phyloP scores from a whole-genome alignment of 129 eudicot genomes.

The Helianthus tuberosus region DNA sequence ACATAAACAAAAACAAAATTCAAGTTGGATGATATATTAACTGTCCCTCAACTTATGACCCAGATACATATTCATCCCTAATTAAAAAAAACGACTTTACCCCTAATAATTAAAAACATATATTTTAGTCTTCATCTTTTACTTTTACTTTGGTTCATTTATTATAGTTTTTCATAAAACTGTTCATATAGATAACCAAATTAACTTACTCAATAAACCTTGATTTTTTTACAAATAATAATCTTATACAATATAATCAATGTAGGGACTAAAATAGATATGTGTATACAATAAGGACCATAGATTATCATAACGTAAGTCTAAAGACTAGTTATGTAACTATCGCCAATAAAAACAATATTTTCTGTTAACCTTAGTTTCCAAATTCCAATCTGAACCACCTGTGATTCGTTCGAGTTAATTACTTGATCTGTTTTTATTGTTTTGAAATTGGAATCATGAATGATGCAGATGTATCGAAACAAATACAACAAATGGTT shows the following conservation, averaged over 20 bases:
- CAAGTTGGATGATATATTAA: background rate
- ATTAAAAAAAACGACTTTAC: background rate
- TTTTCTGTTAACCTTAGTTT: slow-evolving; percentile 1
- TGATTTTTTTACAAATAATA: too few relatives aligned
- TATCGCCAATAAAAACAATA: background rate
- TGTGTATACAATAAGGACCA: background rate
- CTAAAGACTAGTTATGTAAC: slow-evolving; percentile 4
- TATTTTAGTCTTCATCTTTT: background rate
- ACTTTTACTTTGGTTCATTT: too few relatives aligned
- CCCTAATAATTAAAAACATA: background rate
- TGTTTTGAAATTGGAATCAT: slow-evolving; percentile 31
- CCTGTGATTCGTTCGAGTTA: slow-evolving; percentile 21
- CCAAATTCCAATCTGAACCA: slow-evolving; percentile 18
- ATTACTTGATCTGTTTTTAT: background rate
- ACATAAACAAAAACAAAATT: background rate
- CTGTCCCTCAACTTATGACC: slow-evolving; percentile 6
- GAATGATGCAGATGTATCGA: slow-evolving; percentile 68
- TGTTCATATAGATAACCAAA: too few relatives aligned
- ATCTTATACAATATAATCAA: background rate
- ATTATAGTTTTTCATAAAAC: too few relatives aligned
- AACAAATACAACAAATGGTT: slow-evolving; percentile 75
- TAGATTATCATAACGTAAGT: background rate
- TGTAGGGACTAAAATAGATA: background rate
- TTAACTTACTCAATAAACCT: too few relatives aligned
- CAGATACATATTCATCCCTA: background rate